phyloP scores from a whole-genome alignment of 2,329 filamentous ascomycete species.

The Fusarium hostae region DNA sequence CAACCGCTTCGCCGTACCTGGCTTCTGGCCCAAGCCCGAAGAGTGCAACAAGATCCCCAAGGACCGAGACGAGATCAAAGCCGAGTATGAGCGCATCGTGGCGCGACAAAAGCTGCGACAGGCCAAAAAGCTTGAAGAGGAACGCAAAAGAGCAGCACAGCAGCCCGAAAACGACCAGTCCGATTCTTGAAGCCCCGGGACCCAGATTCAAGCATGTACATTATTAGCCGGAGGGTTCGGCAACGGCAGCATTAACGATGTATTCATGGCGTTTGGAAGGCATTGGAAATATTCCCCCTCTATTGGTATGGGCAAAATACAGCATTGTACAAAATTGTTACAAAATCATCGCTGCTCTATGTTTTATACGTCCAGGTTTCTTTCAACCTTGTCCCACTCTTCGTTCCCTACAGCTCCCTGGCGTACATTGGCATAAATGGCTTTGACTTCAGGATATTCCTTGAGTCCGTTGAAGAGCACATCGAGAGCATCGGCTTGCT shows the following conservation, averaged over 20 bases:
- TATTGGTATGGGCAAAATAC: conserved; percentile 24
- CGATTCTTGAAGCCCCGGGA: conserved; percentile 25
- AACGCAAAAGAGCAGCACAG: conserved; percentile 45
- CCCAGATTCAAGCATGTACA: conserved; percentile 32
- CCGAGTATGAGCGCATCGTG: conserved; percentile 80
- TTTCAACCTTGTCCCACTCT: conserved; percentile 64
- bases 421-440: conserved; percentile 78
- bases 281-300: conserved; percentile 33
- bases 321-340: conserved; percentile 37
- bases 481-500: conserved; percentile 66
- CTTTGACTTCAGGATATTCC: conserved; percentile 79
- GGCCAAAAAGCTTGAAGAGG: conserved; percentile 57
- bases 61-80: conserved; percentile 83
- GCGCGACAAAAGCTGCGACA: conserved; percentile 78
- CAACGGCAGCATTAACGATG: conserved; percentile 25
- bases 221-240: conserved; percentile 23
- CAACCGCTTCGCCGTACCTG: conserved; percentile 84
- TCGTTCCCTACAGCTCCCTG: conserved; percentile 63
- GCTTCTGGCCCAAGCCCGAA: conserved; percentile 91
- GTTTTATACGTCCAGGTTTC: conserved; percentile 62
- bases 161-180: conserved; percentile 19
- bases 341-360: conserved; percentile 22
- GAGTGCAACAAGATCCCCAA: conserved; percentile 81
- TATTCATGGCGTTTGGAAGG: conserved; percentile 43
- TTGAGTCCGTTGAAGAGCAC: conserved; percentile 69